phyloP scores from a whole-genome alignment of 345 rosid species.

The Aegle marmelos region DNA sequence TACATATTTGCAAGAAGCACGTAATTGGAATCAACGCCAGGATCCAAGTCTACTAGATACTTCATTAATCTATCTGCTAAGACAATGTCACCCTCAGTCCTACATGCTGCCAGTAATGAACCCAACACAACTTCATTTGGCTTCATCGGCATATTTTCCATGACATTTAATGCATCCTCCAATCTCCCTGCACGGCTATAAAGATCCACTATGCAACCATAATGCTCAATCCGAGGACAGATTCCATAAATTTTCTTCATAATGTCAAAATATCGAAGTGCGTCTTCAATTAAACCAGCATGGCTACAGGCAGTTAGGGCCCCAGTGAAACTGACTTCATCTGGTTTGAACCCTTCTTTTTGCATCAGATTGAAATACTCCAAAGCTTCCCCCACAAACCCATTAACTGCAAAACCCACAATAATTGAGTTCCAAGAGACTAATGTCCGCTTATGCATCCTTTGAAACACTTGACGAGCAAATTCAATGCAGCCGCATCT shows the following conservation, averaged over 20 bases:
- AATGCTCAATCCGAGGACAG: conserved; percentile 72
- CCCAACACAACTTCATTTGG: conserved; percentile 79
- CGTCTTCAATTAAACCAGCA: conserved; percentile 65
- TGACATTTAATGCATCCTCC: conserved; percentile 57
- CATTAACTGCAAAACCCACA: conserved; percentile 62
- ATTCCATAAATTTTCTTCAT: conserved; percentile 51
- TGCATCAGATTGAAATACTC: conserved; percentile 51
- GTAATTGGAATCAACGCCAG: conserved; percentile 51
- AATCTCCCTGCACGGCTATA: conserved; percentile 78
- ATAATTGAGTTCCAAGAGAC: conserved; percentile 83
- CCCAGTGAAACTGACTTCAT: conserved; percentile 70
- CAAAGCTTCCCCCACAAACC: conserved; percentile 53
- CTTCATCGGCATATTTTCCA: conserved; percentile 68
- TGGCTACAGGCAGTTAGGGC: conserved; percentile 73
- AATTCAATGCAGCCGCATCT: conserved; percentile 72
- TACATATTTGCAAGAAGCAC: conserved; percentile 72
- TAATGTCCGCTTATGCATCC: conserved; percentile 51
- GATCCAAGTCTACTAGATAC: conserved; percentile 44
- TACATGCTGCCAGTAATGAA: conserved; percentile 73
- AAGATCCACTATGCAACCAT: conserved; percentile 84
- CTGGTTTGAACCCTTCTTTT: conserved; percentile 54
- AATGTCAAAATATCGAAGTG: conserved; percentile 45
- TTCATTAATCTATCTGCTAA: conserved; percentile 58
- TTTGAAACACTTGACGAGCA: conserved; percentile 55
- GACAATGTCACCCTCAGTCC: conserved; percentile 40